These are phyloP conservation scores for Saccharum officinarum DNA, from an alignment of 176 grass and related monocot genomes.

Conservation along the genomic window DNA sequence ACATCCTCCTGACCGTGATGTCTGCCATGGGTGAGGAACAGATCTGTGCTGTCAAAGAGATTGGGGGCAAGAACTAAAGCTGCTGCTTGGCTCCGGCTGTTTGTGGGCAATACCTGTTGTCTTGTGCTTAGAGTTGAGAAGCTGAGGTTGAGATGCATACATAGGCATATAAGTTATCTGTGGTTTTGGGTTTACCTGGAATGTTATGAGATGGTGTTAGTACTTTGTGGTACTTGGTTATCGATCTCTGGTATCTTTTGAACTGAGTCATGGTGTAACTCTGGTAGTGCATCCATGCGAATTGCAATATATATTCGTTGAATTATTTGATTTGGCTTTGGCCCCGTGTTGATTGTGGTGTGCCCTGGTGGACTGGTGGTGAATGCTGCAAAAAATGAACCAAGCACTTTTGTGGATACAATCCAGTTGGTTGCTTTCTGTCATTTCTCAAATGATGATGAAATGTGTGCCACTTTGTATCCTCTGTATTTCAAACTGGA, in stretches of 20 bases:
- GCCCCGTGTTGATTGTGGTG: background rate
- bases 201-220: slow-evolving; percentile 6
- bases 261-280: slow-evolving; percentile 12
- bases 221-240: slow-evolving; percentile 6
- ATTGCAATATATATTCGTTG: background rate
- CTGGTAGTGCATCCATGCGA: background rate
- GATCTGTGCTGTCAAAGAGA: slow-evolving; percentile 56
- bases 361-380: no score
- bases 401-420: no score
- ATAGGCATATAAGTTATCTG: slow-evolving; percentile 23
- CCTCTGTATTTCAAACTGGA: no score
- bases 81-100: background rate
- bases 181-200: slow-evolving; percentile 14
- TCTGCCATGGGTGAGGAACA: slow-evolving; percentile 67
- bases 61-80: slow-evolving; percentile 40
- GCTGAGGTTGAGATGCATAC: slow-evolving; percentile 12
- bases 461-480: no score
- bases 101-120: background rate
- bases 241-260: background rate
- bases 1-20: slow-evolving; percentile 58
- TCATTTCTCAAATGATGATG: no score
- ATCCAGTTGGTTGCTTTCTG: background rate
- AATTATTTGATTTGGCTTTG: background rate
- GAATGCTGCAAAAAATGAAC: background rate
- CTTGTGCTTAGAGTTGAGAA: slow-evolving; percentile 29